A percentile compares a stretch with the other conserved stretches of the same genome.
These are phyloP conservation scores for Candolleomyces eurysporus DNA, from an alignment of 768 basidiomycete genomes.

Conservation along the genomic window DNA sequence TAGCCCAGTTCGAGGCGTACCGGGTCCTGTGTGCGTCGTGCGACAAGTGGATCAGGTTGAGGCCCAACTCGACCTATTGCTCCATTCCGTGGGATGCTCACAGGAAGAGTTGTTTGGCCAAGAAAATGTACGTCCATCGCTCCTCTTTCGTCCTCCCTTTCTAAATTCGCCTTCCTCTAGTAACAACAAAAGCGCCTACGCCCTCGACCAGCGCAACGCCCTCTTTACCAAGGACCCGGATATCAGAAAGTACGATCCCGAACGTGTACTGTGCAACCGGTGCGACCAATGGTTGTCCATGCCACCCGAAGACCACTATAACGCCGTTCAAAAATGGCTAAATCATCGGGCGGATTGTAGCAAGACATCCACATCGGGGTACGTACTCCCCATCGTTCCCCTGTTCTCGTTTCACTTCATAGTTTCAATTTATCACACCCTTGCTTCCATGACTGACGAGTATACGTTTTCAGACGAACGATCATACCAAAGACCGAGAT, in stretches of 20 bases:
- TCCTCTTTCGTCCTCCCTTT: constrained; percentile 13
- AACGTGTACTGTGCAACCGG: constrained; percentile 58
- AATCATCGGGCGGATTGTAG: constrained; percentile 59
- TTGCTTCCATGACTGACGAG: no score
- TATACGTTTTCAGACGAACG: no score
- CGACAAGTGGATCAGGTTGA: constrained; percentile 76
- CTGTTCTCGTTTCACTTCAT: background rate
- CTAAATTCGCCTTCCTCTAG: constrained; percentile 19
- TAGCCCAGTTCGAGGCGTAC: constrained; percentile 79
- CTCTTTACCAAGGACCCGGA: constrained; percentile 63
- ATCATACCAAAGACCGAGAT: background rate
- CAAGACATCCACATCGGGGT: constrained; percentile 22
- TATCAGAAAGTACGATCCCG: constrained; percentile 73
- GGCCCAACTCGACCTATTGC: constrained; percentile 84
- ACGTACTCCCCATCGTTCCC: background rate
- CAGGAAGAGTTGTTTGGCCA: constrained; percentile 76
- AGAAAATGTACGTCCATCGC: constrained; percentile 57
- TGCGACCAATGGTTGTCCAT: constrained; percentile 66
- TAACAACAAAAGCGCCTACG: constrained; percentile 52
- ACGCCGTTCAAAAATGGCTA: constrained; percentile 65
- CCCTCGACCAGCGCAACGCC: constrained; percentile 58
- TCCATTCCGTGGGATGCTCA: constrained; percentile 90
- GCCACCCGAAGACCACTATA: constrained; percentile 55
- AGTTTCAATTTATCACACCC: no score
- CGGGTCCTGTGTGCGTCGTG: constrained; percentile 76